Evolutionary conservation across 2,329 filamentous ascomycete species (phyloP), one percentile per base, ranked within the genome.

Genomic region (Alternaria sp.): DNA sequence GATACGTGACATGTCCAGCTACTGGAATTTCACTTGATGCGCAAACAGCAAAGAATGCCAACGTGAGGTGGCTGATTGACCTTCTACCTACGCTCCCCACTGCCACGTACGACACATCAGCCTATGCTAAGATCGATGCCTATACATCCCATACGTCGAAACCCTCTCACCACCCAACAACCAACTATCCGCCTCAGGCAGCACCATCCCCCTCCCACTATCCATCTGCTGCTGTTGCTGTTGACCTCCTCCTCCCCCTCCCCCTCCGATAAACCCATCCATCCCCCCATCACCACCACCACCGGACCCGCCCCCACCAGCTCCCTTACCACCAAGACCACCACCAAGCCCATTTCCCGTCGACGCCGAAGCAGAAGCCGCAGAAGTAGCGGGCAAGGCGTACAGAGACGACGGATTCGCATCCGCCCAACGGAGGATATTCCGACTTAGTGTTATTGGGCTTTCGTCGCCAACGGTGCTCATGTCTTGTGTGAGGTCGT

Each of bases 381-480:
- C 30, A 8, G 23, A 30, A 52, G 49, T 32, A 36, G 49, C 28
- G 9, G 36, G 17, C 11, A 59, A 49, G 3, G 60, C 51, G 15
- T 50, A 66, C 4, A 60, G n/a, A 1, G 62, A 61, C 5, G 70
- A 66, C 1, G 75, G 71, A 52, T 80, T 76, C 3, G 74, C 74
- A 49, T 80, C 76, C 1, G 76, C 79, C 75, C 79, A 81, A 40
- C 79, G 73, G 2, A 81, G 72, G 40, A 81, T 81, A 54, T 79
- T 77, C 17, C 79, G 66, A 57, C 75, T 80, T 5, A 81, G 68
- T 0, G 75, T 75, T 36, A 80, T 70, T 4, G 77, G 76, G 45
- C 73, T 77, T 51, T 69, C 64, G 36, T 66, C 62, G 12, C 61
- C 68, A 6, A 32, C 58, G 1, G 72, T 71, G 5, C 59, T 69